Evolutionary conservation across 2,329 filamentous ascomycete species (phyloP).

Genomic region (Pyricularia sp.): DNA sequence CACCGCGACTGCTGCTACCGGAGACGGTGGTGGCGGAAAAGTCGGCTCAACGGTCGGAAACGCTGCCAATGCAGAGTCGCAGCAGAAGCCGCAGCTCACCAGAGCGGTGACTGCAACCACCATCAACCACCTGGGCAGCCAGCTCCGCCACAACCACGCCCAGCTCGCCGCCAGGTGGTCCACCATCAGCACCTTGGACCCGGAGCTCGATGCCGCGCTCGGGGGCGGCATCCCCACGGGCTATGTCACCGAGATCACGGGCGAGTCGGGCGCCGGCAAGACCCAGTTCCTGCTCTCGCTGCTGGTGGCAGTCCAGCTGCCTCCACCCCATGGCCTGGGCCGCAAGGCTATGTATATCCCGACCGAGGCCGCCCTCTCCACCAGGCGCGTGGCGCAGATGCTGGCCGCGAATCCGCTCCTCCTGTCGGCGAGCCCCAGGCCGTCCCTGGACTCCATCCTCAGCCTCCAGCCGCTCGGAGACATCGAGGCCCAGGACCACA

Average conservation of each 20-base stretch:
- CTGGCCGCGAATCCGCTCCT: constrained; percentile 58
- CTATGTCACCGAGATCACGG: constrained; percentile 79
- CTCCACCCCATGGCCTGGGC: constrained; percentile 59
- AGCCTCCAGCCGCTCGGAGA: constrained; percentile 51
- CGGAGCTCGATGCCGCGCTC: constrained; percentile 56
- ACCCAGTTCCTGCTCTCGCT: constrained; percentile 86
- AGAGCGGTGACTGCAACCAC: constrained; percentile 11
- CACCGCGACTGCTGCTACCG: neutral
- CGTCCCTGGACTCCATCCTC: constrained; percentile 68
- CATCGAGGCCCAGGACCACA: constrained; percentile 91
- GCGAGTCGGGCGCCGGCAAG: constrained; percentile 91
- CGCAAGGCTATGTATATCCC: constrained; percentile 85
- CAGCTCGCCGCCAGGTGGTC: constrained; percentile 33
- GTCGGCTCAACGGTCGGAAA: constrained; percentile 4
- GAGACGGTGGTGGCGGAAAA: neutral
- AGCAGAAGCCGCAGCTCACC: neutral
- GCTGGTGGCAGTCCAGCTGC: constrained; percentile 75
- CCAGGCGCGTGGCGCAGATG: constrained; percentile 71
- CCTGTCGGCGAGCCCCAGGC: constrained; percentile 25
- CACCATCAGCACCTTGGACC: constrained; percentile 74
- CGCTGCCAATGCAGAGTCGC: neutral
- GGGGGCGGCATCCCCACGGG: constrained; percentile 79
- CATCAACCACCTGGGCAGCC: neutral
- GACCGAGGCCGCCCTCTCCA: constrained; percentile 80
- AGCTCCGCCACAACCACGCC: constrained; percentile 23